Percentiles rank a stretch among this genome's conserved stretches.
phyloP scores from a whole-genome alignment of 164 flowering plant species.

The Aristolochia contorta region DNA sequence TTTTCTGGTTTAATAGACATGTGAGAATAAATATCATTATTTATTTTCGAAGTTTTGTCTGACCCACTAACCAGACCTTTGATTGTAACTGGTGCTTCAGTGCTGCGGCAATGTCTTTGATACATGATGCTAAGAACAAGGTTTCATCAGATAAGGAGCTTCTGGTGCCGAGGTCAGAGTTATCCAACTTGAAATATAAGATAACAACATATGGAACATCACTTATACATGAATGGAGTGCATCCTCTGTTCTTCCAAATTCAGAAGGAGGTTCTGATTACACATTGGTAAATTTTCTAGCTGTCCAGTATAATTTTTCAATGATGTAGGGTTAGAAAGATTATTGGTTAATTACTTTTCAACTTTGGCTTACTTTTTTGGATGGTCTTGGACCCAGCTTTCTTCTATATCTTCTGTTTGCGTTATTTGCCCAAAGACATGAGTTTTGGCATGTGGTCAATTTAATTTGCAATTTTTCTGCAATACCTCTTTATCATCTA shows the following conservation, averaged over 20 bases:
- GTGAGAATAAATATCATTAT: not conserved
- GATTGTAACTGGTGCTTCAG: constrained; percentile 9
- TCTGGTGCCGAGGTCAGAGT: not conserved
- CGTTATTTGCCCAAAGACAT: too few species aligned
- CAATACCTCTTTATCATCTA: too few species aligned
- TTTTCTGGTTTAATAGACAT: too few species aligned
- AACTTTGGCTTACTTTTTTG: too few species aligned
- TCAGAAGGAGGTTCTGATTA: constrained; percentile 36
- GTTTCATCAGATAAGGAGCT: constrained; percentile 2
- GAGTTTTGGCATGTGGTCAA: too few species aligned
- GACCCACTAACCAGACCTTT: not conserved
- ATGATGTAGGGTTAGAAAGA: too few species aligned
- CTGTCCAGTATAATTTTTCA: not conserved
- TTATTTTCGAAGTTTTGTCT: not conserved
- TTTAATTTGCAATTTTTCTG: too few species aligned
- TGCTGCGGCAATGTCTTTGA: constrained; percentile 30
- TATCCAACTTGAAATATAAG: constrained; percentile 10
- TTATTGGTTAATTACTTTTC: too few species aligned
- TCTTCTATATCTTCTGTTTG: too few species aligned
- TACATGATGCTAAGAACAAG: constrained; percentile 5
- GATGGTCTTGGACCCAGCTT: too few species aligned
- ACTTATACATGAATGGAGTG: constrained; percentile 34
- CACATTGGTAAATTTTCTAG: constrained; percentile 20
- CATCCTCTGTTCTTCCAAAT: constrained; percentile 31
- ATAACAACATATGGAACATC: constrained; percentile 34